Evolutionary conservation across 2,329 filamentous ascomycete species (phyloP), one percentile per base, ranked within the genome.

Genomic region (Calycina herbarum): DNA sequence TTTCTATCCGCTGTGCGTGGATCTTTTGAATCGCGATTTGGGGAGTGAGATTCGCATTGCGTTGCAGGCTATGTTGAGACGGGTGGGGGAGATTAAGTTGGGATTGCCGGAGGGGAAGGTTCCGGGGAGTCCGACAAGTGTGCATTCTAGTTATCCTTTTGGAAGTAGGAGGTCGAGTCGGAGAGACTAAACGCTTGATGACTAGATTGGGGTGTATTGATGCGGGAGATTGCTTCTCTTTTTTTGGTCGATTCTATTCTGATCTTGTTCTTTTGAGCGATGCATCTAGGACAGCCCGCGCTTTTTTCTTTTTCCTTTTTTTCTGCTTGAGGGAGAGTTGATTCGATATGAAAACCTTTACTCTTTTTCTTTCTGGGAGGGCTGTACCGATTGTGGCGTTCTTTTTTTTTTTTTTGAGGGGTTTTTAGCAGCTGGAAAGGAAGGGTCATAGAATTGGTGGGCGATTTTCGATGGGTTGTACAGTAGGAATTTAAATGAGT

Each of bases 1-100:
- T 3, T 98, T 99, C 77, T 97, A 97, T 74, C 93, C 94, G 2
- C 81, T 97, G 17, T 86, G 89, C 3, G 88, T 98, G 0, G 93
- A 96, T 62, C 80, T 99, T 17, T 82, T 99, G 64, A 86, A 85
- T 68, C 91, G 92, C 67, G 94, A 98, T 70, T 84, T 97, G 71
- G 92, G 88, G 11, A 76, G 84, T 1, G 95, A 99, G 69, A 82
- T 98, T 38, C 87, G 96, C 67, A 79, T 86, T 10, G 90, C 92
- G 0, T 82, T 99, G 54, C 88, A 97, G 68, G 85, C 87, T 0
- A 83, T 98, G 29, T 82, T 97, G 68, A 84, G 89, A 71, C 84
- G 94, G 45, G 89, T 98, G 1, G 96, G 95, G 61, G 94, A 98
- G 79, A 86, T 91, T 2, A 84, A 81, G 20, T 76, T 90, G 0